Evolutionary conservation across 441 rosid genomes (phyloP), one percentile per base, ranked within the genome.

Genomic region (Gossypium schwendimanii): DNA sequence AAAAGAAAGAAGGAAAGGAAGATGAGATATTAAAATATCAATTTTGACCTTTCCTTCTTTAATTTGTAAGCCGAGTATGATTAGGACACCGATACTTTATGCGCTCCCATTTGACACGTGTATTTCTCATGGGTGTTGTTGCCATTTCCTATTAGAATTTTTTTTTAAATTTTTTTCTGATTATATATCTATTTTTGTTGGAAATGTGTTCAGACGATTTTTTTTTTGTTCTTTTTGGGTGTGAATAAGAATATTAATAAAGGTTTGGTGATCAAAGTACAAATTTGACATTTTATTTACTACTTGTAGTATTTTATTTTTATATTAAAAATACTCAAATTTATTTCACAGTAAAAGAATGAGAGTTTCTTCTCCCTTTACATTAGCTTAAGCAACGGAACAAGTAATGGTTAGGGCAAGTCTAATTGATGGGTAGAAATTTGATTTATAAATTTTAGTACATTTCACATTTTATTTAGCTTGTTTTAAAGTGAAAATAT

Each of bases 101-200:
- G 20, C 10, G 17, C 49, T 17, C 12, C 6, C 57, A 12, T 4
- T 7, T 6, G 61, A 60, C 76, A 77, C 72, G 72, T 60, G 79
- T 67, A 9, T 0, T 0, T 0, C 0, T 12, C 0, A 12, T 7
- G 79, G 76, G 79, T 72, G n/a, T 0, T 72, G 41, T 52, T 14
- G 76, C 60, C 67, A 68, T 68, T 69, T 69, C 33, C 1, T 3
- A 1, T n/a, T 24, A 3, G n/a, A 49, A 26, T 23, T 14, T 24
- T 23, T 26, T 2, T 4, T 7, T 0, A 5, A 33, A 33, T 53
- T 54, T 54, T 14, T 21, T 28, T 28, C 17, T 23, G n/a, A 14
- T 28, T 26, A 23, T 55, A 8, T 55, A 4, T 23, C 15, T 57
- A 1, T 12, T 11, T 23, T 55, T 9, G 31, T 11, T 57, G 57